These are phyloP conservation scores for Fusarium sp. DNA, from an alignment of 2,329 filamentous ascomycete species.

Conservation along the genomic window DNA sequence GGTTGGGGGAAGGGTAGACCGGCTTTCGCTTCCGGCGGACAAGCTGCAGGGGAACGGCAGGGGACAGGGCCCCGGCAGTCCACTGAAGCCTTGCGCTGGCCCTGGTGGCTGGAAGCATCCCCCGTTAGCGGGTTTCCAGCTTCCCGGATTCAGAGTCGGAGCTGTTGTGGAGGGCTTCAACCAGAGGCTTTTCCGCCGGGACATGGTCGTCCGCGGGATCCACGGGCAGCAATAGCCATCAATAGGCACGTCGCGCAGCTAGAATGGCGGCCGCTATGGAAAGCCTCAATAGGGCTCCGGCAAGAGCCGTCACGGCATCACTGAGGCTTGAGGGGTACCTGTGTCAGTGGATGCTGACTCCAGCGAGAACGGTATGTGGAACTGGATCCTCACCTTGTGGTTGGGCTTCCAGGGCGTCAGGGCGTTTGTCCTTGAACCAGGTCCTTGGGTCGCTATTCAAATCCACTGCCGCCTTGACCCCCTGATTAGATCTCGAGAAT, in stretches of 20 bases:
- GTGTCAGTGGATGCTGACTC: slow-evolving; percentile 10
- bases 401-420: neutral
- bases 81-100: slow-evolving; percentile 6
- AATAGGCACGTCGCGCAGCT: too few relatives aligned
- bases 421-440: slow-evolving; percentile 23
- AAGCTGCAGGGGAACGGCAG: slow-evolving; percentile 19
- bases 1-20: slow-evolving; percentile 35
- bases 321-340: neutral
- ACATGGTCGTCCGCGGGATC: neutral
- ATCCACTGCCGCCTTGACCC: slow-evolving; percentile 24
- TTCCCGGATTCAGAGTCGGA: slow-evolving; percentile 20
- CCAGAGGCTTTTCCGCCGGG: neutral
- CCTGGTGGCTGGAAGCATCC: slow-evolving; percentile 27
- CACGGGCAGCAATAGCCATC: neutral
- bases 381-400: slow-evolving; percentile 3
- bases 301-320: slow-evolving; percentile 1
- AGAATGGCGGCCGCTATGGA: slow-evolving; percentile 8
- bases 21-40: slow-evolving; percentile 35
- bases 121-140: neutral
- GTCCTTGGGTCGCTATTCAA: slow-evolving; percentile 24
- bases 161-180: too few relatives aligned
- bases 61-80: slow-evolving; percentile 3
- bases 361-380: slow-evolving; percentile 26
- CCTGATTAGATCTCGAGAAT: slow-evolving; percentile 4
- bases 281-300: slow-evolving; percentile 5